Evolutionary conservation across 2,329 filamentous ascomycete species (phyloP).

Genomic region (Scleromitrula shiraiana): DNA sequence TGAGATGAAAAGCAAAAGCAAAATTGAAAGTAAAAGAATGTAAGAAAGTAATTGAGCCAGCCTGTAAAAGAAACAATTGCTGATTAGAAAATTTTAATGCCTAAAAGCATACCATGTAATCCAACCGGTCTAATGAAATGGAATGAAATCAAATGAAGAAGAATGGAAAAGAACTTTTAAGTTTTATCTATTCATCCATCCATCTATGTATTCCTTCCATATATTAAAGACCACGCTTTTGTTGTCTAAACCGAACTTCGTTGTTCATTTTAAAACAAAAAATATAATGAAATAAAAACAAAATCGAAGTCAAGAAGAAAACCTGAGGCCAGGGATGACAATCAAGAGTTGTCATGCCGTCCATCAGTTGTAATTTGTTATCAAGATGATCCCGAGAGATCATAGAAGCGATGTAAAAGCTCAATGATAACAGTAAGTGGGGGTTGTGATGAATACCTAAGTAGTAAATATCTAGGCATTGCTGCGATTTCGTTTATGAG

Average conservation of each 20-base stretch:
- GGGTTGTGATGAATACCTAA: neutral
- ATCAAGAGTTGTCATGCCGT: slow-evolving; percentile 9
- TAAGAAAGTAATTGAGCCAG: too few relatives aligned
- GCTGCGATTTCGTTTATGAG: slow-evolving; percentile 26
- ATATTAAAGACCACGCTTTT: slow-evolving; percentile 5
- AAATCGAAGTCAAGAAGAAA: neutral
- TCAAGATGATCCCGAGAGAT: slow-evolving; percentile 1
- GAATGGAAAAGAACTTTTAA: too few relatives aligned
- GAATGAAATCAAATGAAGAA: too few relatives aligned
- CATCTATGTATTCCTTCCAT: too few relatives aligned
- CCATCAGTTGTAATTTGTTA: slow-evolving; percentile 9
- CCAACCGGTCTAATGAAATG: too few relatives aligned
- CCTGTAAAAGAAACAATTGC: too few relatives aligned
- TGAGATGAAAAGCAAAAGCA: too few relatives aligned
- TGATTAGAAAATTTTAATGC: too few relatives aligned
- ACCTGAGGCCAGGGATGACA: slow-evolving; percentile 11
- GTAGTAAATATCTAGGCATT: neutral
- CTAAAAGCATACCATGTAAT: too few relatives aligned
- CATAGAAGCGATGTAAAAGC: neutral
- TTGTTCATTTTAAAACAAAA: neutral
- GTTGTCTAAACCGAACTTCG: neutral
- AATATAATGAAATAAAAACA: neutral
- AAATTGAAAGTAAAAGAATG: too few relatives aligned
- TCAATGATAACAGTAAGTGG: neutral
- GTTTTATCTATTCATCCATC: too few relatives aligned